Base-by-base conservation (phyloP, 192 early-diverging fungal species). In the Cetraspora pellucida region DNA sequence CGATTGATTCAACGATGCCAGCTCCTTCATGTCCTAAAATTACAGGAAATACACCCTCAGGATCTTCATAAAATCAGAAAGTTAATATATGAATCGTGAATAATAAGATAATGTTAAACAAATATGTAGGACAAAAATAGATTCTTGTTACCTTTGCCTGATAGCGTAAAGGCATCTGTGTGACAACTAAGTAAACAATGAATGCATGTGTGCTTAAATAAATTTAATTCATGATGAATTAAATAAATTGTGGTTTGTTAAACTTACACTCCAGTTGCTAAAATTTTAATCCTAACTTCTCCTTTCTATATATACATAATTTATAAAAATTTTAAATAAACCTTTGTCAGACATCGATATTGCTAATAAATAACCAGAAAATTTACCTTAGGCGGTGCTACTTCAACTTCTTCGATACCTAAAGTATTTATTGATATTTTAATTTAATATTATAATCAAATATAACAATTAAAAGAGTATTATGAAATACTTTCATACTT, bases 1-100 rank as follows among this genome's bases (percentile, higher is more conserved):
- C 97, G 17, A 99, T 89, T 46, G 95, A 96, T 83, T 98, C 97
- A 43, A 99, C 97, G 67, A 98, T 78, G 80, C 95, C 95, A 37
- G 93, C 94, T 77, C 95, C 94, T 86, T 97, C 97, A 82, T 99
- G 97, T 50, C 97, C 97, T 74, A 99, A 85, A 80, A 99, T 96
- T 54, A 87, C 88, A 3, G 97, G 97, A 70, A 74, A 77, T 19
- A 92, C 85, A 47, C 96, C 97, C 77, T 94, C 93, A 21, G 92
- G 84, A 77, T 95, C 90, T 89, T 68, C 37, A 37, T 37, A 37
- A 37, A 37, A 37, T 37, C 37, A 37, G 37, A 37, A 37, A 37
- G 37, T 37, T 37, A 37, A 37, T 37, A 7, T 0, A 37, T 43
- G 44, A 66, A 27, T 31, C 8, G 17, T 23, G n/a, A 25, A 30